Evolutionary conservation across 1,284 basidiomycete genomes (phyloP).

Genomic region (Moesziomyces aphidis): DNA sequence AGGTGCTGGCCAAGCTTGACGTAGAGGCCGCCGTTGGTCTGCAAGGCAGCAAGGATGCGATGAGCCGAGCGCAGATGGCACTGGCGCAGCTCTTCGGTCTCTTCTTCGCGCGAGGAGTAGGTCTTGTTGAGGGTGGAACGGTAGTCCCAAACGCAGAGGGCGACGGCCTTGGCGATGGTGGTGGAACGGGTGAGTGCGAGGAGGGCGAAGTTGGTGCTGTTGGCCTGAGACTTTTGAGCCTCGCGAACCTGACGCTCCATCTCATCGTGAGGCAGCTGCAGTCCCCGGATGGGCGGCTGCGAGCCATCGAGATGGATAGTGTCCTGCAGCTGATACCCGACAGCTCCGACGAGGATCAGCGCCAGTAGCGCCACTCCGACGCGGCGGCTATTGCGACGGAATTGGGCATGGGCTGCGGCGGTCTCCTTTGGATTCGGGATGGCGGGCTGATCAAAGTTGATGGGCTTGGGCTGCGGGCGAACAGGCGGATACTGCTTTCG

Average conservation of each 20-base stretch:
- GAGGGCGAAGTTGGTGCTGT: constrained; percentile 52
- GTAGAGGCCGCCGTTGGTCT: constrained; percentile 87
- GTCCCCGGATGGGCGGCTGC: constrained; percentile 23
- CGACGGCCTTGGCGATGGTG: constrained; percentile 64
- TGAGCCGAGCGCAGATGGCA: constrained; percentile 66
- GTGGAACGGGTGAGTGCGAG: constrained; percentile 61
- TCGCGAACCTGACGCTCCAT: constrained; percentile 53
- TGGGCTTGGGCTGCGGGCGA: constrained; percentile 49
- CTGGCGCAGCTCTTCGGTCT: constrained; percentile 56
- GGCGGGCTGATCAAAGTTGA: constrained; percentile 64
- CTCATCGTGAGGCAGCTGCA: constrained; percentile 52
- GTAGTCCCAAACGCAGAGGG: constrained; percentile 66
- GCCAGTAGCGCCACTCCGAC: constrained; percentile 12
- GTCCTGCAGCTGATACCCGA: constrained; percentile 44
- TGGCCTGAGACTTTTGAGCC: constrained; percentile 51
- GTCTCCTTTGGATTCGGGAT: constrained; percentile 64
- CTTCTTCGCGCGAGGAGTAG: constrained; percentile 46
- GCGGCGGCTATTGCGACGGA: constrained; percentile 43
- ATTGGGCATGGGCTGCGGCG: constrained; percentile 59
- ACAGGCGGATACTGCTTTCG: constrained; percentile 60
- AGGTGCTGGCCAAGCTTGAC: constrained; percentile 81
- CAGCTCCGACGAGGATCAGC: constrained; percentile 15
- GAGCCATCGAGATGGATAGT: constrained; percentile 51
- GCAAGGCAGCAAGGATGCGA: constrained; percentile 60
- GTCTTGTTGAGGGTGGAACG: constrained; percentile 58